Base-by-base conservation (phyloP, 371 early-diverging fungal species). In the Mortierella sp. region DNA sequence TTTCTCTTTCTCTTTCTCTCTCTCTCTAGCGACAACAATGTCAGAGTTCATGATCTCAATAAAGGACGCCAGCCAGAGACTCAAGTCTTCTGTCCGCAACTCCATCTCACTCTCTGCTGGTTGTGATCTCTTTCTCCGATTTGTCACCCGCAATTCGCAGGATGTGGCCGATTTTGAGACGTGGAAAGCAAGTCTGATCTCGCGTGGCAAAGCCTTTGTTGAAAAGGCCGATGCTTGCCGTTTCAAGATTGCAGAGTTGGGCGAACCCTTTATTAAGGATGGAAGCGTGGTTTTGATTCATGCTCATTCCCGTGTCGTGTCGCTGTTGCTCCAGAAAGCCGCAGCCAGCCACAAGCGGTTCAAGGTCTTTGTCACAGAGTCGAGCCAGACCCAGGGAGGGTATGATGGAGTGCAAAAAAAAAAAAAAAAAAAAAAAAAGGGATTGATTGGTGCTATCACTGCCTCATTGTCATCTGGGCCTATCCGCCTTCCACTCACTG, bases 281-380 rank as follows among this genome's bases (percentile, higher is more conserved):
- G 93, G 95, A 76, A 86, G 89, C 18, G 90, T 90, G 9, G 91
- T 99, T 64, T 84, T 99, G n/a, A 89, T 98, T 7, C 98, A 98
- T 82, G 95, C 97, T 26, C 97, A 96, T 74, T 98, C 98, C 29
- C 91, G 98, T 28, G 96, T 96, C 4, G 95, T 98, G 30, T 95
- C 97, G 91, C 82, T 87, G 37, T 74, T 96, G 12, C 82, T 99
- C 57, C 86, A 89, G 65, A 84, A 87, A 63, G 96, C 96, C 1
- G 94, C 95, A 4, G 85, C 84, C 69, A 81, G 83, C 12, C 91
- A 94, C 64, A 93, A 91, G 79, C 84, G 96, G 46, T 97, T 97
- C 84, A 94, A 90, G 67, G 95, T 95, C 12, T 94, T 90, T 81
- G 91, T 94, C 3, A 93, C 95, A 28, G 96, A 96, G 82, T 91